These are phyloP conservation scores for Liquidambar formosana DNA, from an alignment of 164 flowering plant species.

Conservation along the genomic window DNA sequence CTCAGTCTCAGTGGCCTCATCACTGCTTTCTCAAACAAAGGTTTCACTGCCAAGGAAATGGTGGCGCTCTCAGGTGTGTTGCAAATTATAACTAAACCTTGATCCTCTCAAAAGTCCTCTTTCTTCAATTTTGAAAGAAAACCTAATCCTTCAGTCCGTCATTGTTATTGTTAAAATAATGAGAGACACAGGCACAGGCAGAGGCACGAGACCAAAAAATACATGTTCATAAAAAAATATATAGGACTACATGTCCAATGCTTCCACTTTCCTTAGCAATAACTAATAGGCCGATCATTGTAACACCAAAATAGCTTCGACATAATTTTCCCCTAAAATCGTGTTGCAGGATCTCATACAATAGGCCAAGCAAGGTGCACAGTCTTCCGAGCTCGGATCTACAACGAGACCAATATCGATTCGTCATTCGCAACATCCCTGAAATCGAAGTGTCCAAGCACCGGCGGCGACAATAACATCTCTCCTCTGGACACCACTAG, in stretches of 20 bases:
- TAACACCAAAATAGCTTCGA: too few species aligned
- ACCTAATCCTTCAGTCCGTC: too few species aligned
- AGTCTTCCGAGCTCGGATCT: constrained; percentile 28
- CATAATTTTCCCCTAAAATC: too few species aligned
- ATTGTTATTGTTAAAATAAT: too few species aligned
- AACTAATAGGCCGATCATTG: too few species aligned
- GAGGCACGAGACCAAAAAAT: too few species aligned
- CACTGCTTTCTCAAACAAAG: constrained; percentile 28
- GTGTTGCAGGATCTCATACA: constrained; percentile 43
- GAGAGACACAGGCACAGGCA: too few species aligned
- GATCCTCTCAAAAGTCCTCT: too few species aligned
- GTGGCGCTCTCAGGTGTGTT: constrained; percentile 38
- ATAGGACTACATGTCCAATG: too few species aligned
- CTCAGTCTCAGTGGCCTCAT: constrained; percentile 26
- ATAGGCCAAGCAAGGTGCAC: constrained; percentile 53
- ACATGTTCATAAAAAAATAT: too few species aligned
- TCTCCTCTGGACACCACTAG: constrained; percentile 35
- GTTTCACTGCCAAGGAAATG: constrained; percentile 34
- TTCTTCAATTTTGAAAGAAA: too few species aligned
- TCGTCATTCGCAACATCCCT: constrained; percentile 25
- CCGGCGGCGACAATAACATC: constrained; percentile 33
- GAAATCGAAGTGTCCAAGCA: constrained; percentile 31
- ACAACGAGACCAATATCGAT: constrained; percentile 48
- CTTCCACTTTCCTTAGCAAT: too few species aligned
- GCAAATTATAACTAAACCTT: background rate